Evolutionary conservation across 2,329 filamentous ascomycete genomes (phyloP), one percentile per base, ranked within the genome.

Genomic region (Podosphaera xanthii): DNA sequence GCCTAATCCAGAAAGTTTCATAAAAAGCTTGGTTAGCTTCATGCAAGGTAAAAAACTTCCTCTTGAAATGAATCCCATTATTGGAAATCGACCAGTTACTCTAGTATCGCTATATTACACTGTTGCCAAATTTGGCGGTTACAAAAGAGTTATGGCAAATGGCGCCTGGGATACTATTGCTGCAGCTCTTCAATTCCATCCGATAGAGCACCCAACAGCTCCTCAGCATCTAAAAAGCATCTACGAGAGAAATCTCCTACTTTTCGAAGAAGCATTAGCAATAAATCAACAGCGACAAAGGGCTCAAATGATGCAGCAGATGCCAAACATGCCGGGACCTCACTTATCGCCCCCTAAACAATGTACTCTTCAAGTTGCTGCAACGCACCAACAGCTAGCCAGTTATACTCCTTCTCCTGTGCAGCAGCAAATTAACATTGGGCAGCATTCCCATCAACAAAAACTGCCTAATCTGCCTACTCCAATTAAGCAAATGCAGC

Each of bases 81-180:
- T 94, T 33, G 83, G 80, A 58, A 86, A 88, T 58, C 82, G 87
- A 9, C 79, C 78, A 0, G 75, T 97, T 44, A 84, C 84, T 65
- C 72, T 96, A 10, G 79, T 87, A 67, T 78, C 83, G 61, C 75
- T 97, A 2, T 97, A 94, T 69, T 80, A 84, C 61, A 75, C 80
- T 0, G 86, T 95, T 1, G 78, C 83, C 64, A 90, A 86, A 65
- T 76, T 79, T 63, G 87, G 86, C 33, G 89, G 89, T 4, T 92
- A 84, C 59, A 86, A 84, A 64, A 80, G 77, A 61, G 81, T 94
- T 2, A 83, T 81, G 0, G 77, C 78, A 33, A 75, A 75, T 33
- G 86, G 87, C 63, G 76, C 77, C 60, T 97, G 92, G 92, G 74
- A 76, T 1, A 77, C 81, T 57, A 75, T 96, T 59, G 83, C 87